Evolutionary conservation across 192 early-diverging fungal species (phyloP).

Genomic region (Coemansia asiatica): DNA sequence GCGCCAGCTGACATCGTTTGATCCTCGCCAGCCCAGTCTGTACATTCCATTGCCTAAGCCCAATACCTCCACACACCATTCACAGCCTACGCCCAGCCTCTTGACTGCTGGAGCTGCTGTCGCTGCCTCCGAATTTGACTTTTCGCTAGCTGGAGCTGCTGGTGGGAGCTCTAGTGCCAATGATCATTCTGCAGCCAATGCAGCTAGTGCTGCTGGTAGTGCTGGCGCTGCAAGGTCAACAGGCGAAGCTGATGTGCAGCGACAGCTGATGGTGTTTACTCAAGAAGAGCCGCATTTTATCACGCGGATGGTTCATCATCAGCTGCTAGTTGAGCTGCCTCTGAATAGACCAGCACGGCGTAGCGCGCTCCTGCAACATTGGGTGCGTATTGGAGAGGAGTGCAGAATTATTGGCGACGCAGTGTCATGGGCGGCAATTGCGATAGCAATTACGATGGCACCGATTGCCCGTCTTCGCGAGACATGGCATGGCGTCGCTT

Average conservation of each 20-base stretch:
- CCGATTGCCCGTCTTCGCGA: constrained; percentile 66
- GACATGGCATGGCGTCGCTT: constrained; percentile 65
- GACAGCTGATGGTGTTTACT: constrained; percentile 57
- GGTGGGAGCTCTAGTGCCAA: background rate
- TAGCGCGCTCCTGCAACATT: constrained; percentile 62
- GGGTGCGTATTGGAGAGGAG: constrained; percentile 65
- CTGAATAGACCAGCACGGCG: constrained; percentile 53
- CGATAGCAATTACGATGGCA: constrained; percentile 66
- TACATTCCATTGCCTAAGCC: constrained; percentile 29
- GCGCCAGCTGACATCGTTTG: constrained; percentile 32
- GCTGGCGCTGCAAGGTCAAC: too few relatives aligned
- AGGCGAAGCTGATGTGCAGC: constrained; percentile 29
- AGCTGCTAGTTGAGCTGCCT: constrained; percentile 62
- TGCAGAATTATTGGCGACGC: constrained; percentile 62
- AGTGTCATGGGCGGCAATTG: constrained; percentile 65
- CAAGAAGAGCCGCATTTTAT: constrained; percentile 68
- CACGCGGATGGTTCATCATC: constrained; percentile 66
- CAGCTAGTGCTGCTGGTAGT: too few relatives aligned
- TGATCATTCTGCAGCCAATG: background rate
- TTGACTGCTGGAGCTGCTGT: constrained; percentile 19
- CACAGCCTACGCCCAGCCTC: constrained; percentile 25
- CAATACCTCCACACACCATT: background rate
- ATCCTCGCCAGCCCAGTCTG: constrained; percentile 40
- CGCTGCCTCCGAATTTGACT: constrained; percentile 3
- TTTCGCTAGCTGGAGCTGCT: background rate